Evolutionary conservation across 257 asterid species (phyloP), one percentile per base, ranked within the genome.

Genomic region (Plantago ovata): DNA sequence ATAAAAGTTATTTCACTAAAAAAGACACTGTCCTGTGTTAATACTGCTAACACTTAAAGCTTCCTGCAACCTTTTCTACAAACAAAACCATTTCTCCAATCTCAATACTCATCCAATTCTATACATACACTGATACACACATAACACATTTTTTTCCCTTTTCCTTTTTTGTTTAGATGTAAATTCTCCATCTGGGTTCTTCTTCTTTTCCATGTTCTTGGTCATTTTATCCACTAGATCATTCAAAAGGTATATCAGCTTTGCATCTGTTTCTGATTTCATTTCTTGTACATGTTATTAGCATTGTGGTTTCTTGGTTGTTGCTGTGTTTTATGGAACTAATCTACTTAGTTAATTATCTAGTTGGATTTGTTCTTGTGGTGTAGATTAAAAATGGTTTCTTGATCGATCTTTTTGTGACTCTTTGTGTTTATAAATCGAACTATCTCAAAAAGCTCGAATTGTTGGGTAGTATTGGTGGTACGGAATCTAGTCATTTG

Each of bases 211-310:
- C 36, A 40, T 50, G 54, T 66, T 70, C 75, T 67, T 67, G 50
- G 50, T 72, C 76, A 57, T 43, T 76, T 58, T 64, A 62, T 61
- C 70, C 64, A 51, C 72, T 70, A 73, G 70, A 73, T 72, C 77
- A 8, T 3, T 28, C 36, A 28, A 70, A 58, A 69, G 82, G 77
- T 72, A 69, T 68, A 69, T 68, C 52, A 55, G 39, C 68, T 40
- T 63, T 67, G 53, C 41, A 50, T 45, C 68, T 46, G 24, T 62
- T 64, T 58, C 14, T 58, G 10, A 9, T 13, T 13, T 56, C 28
- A 23, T 55, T 56, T 36, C n/a, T 2, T 21, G 42, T 45, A 13
- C 12, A 56, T 56, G 20, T 38, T 45, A 13, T 58, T 56, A 9
- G n/a, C 15, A 40, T 62, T 38, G n/a, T n/a, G n/a, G n/a, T n/a